Conservation (phyloP, 2,329 filamentous ascomycete genomes). For the Pseudocercospora musae region DNA sequence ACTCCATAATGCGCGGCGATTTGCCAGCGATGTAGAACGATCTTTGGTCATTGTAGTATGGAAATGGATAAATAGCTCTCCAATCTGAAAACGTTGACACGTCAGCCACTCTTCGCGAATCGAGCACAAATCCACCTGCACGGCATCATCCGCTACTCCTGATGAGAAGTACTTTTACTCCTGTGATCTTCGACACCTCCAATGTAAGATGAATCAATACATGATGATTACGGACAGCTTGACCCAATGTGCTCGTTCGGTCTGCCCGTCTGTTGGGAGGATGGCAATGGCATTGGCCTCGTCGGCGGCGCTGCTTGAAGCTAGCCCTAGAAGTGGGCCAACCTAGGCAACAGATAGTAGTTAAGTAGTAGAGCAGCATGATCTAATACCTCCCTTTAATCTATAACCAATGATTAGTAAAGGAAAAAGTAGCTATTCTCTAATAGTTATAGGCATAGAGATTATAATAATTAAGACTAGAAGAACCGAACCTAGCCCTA, state of each 20-base stretch:
- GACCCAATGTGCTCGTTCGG: not conserved
- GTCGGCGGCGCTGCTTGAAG: not conserved
- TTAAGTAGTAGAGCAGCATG: no score
- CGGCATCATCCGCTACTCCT: not conserved
- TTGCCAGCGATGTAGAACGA: constrained; percentile 25
- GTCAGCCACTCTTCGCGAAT: not conserved
- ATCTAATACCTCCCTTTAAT: no score
- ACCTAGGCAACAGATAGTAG: no score
- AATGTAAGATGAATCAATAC: not conserved
- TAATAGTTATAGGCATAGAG: no score
- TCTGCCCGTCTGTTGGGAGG: not conserved
- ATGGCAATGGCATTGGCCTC: not conserved
- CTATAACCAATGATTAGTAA: no score
- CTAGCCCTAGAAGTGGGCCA: no score
- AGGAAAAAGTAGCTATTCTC: no score
- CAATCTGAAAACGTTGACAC: constrained; percentile 16
- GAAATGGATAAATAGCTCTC: constrained; percentile 21
- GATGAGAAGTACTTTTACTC: not conserved
- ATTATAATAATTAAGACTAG: no score
- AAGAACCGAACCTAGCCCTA: no score
- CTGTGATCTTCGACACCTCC: not conserved
- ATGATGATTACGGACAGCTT: not conserved
- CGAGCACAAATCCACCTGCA: not conserved
- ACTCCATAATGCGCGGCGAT: constrained; percentile 13
- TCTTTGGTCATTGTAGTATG: constrained; percentile 24